These are phyloP conservation scores for Candida caryicola DNA, from an alignment of 805 yeast species.

Conservation along the genomic window DNA sequence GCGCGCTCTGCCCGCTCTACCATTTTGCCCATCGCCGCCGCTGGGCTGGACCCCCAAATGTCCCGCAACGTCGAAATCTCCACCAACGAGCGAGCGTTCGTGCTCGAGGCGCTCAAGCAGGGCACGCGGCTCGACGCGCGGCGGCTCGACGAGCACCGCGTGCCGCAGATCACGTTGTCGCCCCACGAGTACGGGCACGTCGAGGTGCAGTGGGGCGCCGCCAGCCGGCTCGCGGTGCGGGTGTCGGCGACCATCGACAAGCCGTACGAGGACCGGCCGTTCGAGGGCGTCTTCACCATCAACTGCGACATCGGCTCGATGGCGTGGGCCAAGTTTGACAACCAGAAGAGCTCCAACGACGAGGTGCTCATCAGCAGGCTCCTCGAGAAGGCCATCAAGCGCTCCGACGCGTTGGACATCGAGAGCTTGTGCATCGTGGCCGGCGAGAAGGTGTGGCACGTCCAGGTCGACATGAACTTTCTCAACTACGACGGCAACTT, in stretches of 20 bases:
- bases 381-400: slow-evolving; percentile 86
- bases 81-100: slow-evolving; percentile 58
- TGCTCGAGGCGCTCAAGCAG: slow-evolving; percentile 59
- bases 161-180: slow-evolving; percentile 62
- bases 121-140: slow-evolving; percentile 72
- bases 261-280: slow-evolving; percentile 90
- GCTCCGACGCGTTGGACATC: slow-evolving; percentile 87
- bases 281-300: slow-evolving; percentile 84
- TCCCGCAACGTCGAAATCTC: slow-evolving; percentile 62
- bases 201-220: slow-evolving; percentile 66
- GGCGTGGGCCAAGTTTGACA: slow-evolving; percentile 85
- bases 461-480: slow-evolving; percentile 87
- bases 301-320: slow-evolving; percentile 85
- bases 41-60: too few species aligned
- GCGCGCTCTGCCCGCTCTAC: too few species aligned
- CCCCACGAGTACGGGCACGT: slow-evolving; percentile 74
- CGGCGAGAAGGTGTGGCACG: slow-evolving; percentile 86
- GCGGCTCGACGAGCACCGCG: slow-evolving; percentile 57
- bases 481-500: slow-evolving; percentile 90
- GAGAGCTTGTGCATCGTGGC: slow-evolving; percentile 89
- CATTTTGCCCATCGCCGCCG: too few species aligned
- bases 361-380: slow-evolving; percentile 79
- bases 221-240: slow-evolving; percentile 64
- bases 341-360: slow-evolving; percentile 67
- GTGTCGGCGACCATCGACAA: slow-evolving; percentile 72